Conservation (phyloP, 176 grass and related monocot genomes). For the Triticum dicoccoides region DNA sequence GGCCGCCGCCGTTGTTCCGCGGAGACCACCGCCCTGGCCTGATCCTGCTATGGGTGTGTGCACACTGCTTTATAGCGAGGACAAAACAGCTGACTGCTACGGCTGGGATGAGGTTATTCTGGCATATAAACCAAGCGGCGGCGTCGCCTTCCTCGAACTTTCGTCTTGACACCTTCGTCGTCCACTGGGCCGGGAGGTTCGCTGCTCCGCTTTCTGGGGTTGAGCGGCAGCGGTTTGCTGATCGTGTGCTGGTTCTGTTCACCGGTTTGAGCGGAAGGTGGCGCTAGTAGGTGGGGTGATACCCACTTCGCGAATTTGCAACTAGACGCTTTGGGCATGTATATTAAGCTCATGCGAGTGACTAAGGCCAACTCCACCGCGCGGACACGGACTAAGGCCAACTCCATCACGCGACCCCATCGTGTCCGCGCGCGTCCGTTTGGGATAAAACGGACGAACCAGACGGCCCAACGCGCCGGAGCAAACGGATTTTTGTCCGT, state of each 20-base stretch:
- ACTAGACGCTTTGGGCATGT: too few species aligned
- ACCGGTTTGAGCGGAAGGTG: neutral
- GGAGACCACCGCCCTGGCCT: neutral
- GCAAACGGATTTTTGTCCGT: too few species aligned
- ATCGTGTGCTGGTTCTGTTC: neutral
- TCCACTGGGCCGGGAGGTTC: neutral
- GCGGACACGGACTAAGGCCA: too few species aligned
- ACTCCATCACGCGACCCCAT: too few species aligned
- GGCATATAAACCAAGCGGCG: neutral
- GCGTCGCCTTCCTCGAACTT: slow-evolving; percentile 19
- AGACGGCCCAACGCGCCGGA: too few species aligned
- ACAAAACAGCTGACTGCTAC: neutral
- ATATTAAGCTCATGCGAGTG: too few species aligned
- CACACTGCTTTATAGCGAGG: neutral
- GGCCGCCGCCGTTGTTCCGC: neutral
- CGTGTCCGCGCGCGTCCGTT: too few species aligned
- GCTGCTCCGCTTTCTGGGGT: neutral
- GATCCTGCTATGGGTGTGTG: neutral
- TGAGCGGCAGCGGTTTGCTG: neutral
- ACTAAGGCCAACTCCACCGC: too few species aligned
- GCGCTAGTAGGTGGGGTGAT: neutral
- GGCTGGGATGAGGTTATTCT: neutral
- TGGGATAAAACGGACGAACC: too few species aligned
- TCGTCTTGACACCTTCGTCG: neutral
- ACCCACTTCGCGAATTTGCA: neutral